Evolutionary conservation across 169 alveolate genomes (phyloP).

Genomic region (Cyclospora cayetanensis): DNA sequence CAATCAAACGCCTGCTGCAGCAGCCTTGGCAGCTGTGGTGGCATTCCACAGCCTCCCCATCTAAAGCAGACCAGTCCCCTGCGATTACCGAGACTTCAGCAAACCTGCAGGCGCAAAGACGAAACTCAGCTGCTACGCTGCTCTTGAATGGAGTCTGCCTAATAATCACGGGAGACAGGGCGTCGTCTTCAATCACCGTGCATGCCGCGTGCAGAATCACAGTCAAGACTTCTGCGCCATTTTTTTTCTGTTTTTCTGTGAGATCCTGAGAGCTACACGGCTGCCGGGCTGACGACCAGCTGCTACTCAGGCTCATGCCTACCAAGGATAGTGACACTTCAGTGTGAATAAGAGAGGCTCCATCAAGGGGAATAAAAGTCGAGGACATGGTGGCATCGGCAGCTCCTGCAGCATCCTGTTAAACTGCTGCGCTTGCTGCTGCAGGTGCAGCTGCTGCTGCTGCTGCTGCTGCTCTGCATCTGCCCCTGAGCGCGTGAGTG

Average conservation of each 20-base stretch:
- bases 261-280: background rate
- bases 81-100: background rate
- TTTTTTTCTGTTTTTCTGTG: background rate
- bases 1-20: slow-evolving; percentile 5
- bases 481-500: too few relatives aligned
- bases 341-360: slow-evolving; percentile 36
- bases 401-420: slow-evolving; percentile 38
- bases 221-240: background rate
- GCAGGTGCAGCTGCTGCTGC: slow-evolving; percentile 35
- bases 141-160: background rate
- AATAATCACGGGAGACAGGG: background rate
- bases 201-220: background rate
- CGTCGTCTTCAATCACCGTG: background rate
- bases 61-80: slow-evolving; percentile 45
- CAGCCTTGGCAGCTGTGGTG: slow-evolving; percentile 50
- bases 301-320: background rate
- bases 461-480: slow-evolving; percentile 43
- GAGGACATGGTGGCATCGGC: slow-evolving; percentile 49
- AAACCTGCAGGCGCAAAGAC: slow-evolving; percentile 62
- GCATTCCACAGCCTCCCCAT: slow-evolving; percentile 20
- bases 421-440: slow-evolving; percentile 6
- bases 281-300: background rate
- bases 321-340: slow-evolving; percentile 11
- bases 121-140: background rate
- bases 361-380: background rate